Percentiles rank a stretch among this genome's conserved stretches.
These are phyloP conservation scores for Sugiyamaella pinicola DNA, from an alignment of 1,139 yeast species.

Conservation along the genomic window DNA sequence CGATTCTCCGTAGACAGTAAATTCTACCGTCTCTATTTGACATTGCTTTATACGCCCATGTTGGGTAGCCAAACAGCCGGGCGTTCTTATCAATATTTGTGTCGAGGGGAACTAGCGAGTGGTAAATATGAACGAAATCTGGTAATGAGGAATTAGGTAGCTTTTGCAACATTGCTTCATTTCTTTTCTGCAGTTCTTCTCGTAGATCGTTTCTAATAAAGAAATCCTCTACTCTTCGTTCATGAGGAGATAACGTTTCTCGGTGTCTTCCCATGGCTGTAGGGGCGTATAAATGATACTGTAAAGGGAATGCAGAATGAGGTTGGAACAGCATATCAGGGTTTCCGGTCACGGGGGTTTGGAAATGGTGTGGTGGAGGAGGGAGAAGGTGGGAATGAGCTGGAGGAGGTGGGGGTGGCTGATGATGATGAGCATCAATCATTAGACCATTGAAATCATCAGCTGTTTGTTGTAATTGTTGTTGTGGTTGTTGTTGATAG, in stretches of 20 bases:
- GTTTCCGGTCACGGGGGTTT: constrained; percentile 15
- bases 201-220: constrained; percentile 75
- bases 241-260: constrained; percentile 57
- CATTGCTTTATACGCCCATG: constrained; percentile 75
- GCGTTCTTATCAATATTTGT: constrained; percentile 55
- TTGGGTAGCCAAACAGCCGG: constrained; percentile 60
- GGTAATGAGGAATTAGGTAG: constrained; percentile 67
- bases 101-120: constrained; percentile 84
- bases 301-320: constrained; percentile 57
- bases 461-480: constrained; percentile 12
- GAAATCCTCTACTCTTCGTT: constrained; percentile 66
- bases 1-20: constrained; percentile 75
- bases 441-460: constrained; percentile 21
- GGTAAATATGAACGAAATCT: constrained; percentile 77
- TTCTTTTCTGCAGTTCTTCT: constrained; percentile 68
- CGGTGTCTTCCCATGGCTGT: constrained; percentile 69
- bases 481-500: constrained; percentile 1
- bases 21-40: constrained; percentile 78
- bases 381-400: neutral
- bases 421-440: constrained; percentile 24
- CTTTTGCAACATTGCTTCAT: constrained; percentile 78
- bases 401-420: constrained; percentile 17
- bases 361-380: constrained; percentile 15
- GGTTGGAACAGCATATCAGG: constrained; percentile 32
- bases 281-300: constrained; percentile 90